A percentile compares a stretch with the other conserved stretches of the same genome.
phyloP scores from a whole-genome alignment of 2,329 filamentous ascomycete species.

The Fusarium algeriense region DNA sequence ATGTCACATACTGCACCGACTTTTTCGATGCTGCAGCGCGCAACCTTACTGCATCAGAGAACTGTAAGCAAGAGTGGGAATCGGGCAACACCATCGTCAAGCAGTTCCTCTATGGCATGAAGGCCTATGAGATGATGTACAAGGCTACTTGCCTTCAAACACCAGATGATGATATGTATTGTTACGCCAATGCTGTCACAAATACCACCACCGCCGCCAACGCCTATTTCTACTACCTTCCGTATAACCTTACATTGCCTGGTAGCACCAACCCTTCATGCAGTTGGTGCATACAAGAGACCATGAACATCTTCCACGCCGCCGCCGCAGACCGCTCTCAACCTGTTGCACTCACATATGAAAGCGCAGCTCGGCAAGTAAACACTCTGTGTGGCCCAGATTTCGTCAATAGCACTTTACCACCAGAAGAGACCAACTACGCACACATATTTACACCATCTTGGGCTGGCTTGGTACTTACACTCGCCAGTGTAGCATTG shows the following conservation, averaged over 20 bases:
- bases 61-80: constrained; percentile 79
- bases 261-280: constrained; percentile 78
- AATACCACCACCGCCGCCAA: constrained; percentile 78
- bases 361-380: constrained; percentile 76
- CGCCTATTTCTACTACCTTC: constrained; percentile 86
- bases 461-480: constrained; percentile 27
- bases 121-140: constrained; percentile 83
- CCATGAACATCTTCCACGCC: constrained; percentile 83
- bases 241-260: constrained; percentile 79
- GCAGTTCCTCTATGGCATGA: constrained; percentile 80
- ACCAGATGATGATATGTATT: constrained; percentile 74
- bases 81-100: constrained; percentile 76
- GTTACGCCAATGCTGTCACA: constrained; percentile 85
- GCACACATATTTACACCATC: constrained; percentile 31
- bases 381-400: constrained; percentile 72
- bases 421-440: constrained; percentile 49
- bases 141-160: constrained; percentile 83
- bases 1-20: constrained; percentile 72
- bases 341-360: constrained; percentile 77
- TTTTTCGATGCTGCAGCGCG: constrained; percentile 75
- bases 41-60: constrained; percentile 70
- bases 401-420: constrained; percentile 70
- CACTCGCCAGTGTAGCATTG: constrained; percentile 33
- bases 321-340: constrained; percentile 75
- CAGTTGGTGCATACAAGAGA: constrained; percentile 79